phyloP scores from a whole-genome alignment of 306 rosid species.

The Cicer yamashitae region DNA sequence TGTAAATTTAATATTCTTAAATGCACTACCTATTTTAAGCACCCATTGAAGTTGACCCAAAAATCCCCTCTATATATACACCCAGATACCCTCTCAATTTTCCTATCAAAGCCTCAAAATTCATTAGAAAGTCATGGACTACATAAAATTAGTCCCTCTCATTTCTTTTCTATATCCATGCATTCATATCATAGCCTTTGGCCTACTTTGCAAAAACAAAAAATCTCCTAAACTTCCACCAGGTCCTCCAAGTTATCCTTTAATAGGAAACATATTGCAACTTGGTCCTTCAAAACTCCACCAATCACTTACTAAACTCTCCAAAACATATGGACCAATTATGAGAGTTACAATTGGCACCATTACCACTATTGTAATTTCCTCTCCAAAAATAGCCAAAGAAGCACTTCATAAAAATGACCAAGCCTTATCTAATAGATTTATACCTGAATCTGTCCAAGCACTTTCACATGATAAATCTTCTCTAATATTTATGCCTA shows the following conservation, averaged over 20 bases:
- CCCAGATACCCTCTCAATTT: background rate
- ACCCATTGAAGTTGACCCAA: background rate
- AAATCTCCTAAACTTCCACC: conserved; percentile 49
- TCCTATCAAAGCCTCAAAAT: background rate
- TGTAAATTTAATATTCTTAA: too few species aligned
- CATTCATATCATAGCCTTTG: background rate
- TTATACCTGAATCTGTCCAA: conserved; percentile 10
- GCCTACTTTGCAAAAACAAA: background rate
- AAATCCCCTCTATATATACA: background rate
- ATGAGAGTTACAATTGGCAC: conserved; percentile 41
- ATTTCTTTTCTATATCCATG: background rate
- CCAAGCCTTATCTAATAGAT: conserved; percentile 30
- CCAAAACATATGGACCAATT: conserved; percentile 37
- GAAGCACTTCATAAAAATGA: conserved; percentile 43
- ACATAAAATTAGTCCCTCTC: background rate
- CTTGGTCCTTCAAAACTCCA: conserved; percentile 55
- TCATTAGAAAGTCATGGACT: conserved; percentile 19
- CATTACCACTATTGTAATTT: conserved; percentile 42
- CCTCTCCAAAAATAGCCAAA: conserved; percentile 40
- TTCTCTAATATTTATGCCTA: conserved; percentile 22
- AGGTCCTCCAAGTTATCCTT: conserved; percentile 56
- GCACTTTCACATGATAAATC: conserved; percentile 37
- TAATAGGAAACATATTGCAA: conserved; percentile 57
- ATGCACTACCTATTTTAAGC: too few species aligned
- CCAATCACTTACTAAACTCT: conserved; percentile 39